A percentile compares a stretch with the other conserved stretches of the same genome.
Evolutionary conservation across 768 basidiomycete genomes (phyloP).

Genomic region (Mycena capillaripes): DNA sequence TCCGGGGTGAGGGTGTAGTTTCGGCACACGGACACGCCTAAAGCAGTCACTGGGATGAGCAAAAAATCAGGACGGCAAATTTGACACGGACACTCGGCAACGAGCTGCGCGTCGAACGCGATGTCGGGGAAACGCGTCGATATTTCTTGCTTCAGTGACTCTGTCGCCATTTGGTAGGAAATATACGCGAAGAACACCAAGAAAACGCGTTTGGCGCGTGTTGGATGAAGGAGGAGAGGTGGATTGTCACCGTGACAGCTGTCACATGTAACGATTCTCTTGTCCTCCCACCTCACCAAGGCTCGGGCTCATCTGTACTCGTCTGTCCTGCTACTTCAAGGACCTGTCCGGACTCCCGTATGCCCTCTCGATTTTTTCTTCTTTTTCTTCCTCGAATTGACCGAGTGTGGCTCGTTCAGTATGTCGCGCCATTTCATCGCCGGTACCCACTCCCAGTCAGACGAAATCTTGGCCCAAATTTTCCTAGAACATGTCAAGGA

Average conservation of each 20-base stretch:
- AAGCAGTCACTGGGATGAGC: constrained; percentile 26
- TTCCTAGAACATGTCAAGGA: background rate
- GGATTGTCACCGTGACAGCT: no score
- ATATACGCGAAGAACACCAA: background rate
- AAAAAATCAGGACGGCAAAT: background rate
- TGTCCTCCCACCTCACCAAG: no score
- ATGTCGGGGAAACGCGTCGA: constrained; percentile 25
- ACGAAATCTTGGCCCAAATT: constrained; percentile 10
- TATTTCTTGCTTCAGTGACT: constrained; percentile 18
- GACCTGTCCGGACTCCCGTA: no score
- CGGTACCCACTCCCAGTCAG: constrained; percentile 13
- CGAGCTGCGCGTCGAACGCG: constrained; percentile 37
- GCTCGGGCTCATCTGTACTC: no score
- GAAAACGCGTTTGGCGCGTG: constrained; percentile 13
- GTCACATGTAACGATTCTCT: background rate
- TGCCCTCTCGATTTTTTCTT: no score
- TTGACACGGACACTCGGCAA: constrained; percentile 20
- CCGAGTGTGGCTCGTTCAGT: background rate
- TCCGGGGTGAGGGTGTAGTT: constrained; percentile 69
- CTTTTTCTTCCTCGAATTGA: background rate
- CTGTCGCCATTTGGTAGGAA: background rate
- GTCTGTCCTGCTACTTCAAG: no score
- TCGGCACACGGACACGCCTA: constrained; percentile 76
- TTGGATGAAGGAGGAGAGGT: background rate
- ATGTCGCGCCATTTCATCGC: background rate